phyloP scores from a whole-genome alignment of 2,329 filamentous ascomycete genomes.

The Albophoma yamanashiensis region DNA sequence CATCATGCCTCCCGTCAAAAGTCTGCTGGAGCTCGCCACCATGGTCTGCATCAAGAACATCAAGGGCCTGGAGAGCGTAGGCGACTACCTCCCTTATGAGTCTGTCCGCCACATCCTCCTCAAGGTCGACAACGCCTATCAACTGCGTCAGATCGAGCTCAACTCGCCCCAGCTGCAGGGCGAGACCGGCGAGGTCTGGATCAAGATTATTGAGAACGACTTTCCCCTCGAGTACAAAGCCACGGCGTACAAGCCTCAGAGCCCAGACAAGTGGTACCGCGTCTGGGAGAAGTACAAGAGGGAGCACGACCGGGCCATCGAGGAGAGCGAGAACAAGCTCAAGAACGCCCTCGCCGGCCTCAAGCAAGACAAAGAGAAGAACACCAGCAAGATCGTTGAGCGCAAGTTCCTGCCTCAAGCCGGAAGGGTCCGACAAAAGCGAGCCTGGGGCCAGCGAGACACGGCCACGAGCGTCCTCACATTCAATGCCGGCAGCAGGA shows the following conservation, averaged over 20 bases:
- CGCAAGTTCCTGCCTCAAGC: constrained; percentile 32
- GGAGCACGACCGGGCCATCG: constrained; percentile 45
- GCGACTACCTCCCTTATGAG: constrained; percentile 56
- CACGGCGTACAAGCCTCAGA: constrained; percentile 53
- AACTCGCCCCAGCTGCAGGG: constrained; percentile 67
- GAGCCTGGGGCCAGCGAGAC: constrained; percentile 17
- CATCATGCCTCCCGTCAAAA: constrained; percentile 30
- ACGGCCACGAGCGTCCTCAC: constrained; percentile 21
- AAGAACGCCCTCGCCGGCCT: constrained; percentile 46
- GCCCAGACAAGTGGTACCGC: constrained; percentile 64
- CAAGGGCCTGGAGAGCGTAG: constrained; percentile 54
- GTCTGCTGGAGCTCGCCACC: constrained; percentile 40
- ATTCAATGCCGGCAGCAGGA: constrained; percentile 38
- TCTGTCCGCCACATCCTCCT: constrained; percentile 54
- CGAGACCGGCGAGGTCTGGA: constrained; percentile 65
- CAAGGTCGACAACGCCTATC: constrained; percentile 60
- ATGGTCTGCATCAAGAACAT: constrained; percentile 42
- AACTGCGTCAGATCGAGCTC: constrained; percentile 64
- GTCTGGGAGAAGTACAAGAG: constrained; percentile 62
- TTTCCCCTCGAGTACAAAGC: constrained; percentile 54
- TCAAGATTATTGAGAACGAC: constrained; percentile 65
- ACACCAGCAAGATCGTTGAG: constrained; percentile 47
- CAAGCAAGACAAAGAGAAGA: constrained; percentile 44
- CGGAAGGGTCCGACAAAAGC: constrained; percentile 21
- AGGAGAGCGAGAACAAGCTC: constrained; percentile 49